Evolutionary conservation across 2,329 filamentous ascomycete species (phyloP), one percentile per base, ranked within the genome.

Genomic region (Cercospora sojina): DNA sequence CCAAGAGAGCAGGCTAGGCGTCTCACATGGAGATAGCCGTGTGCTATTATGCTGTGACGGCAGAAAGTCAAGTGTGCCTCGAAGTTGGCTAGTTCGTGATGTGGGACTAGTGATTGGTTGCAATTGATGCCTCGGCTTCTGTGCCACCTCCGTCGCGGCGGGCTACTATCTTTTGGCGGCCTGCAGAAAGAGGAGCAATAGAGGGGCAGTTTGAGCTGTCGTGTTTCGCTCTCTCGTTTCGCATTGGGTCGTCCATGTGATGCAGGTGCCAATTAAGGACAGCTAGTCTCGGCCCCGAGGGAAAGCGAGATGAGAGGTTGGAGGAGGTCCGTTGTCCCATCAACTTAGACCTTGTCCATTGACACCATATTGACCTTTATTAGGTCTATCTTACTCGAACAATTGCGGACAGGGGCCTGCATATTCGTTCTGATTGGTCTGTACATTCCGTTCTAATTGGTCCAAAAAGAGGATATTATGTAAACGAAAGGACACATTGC

Each of bases 151-250:
- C 53, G 53, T 57, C 53, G 35, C 23, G 27, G n/a, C 53, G 31
- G 31, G 53, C 29, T 35, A 35, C 53, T 57, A 62, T 13, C 20
- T 25, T 55, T 49, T 62, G 43, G 43, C 41, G 41, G 27, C 8
- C 47, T 62, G 43, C 43, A 20, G 16, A 35, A 62, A 53, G 58
- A 61, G 41, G 58, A 61, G 58, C 58, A 61, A 61, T 27, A 49
- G 59, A 62, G 59, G 59, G 59, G 59, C 59, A 53, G 35, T 18
- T 51, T 25, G 58, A 18, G 51, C 23, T 27, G 23, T 55, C 59
- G 20, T 62, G 59, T 62, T 51, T 62, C 59, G 59, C 43, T 61
- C 43, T 62, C 59, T 62, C 59, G 59, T 51, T 51, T 61, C 38
- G 47, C 38, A 51, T 25, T 60, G 25, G 20, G 41, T 31, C 20